Evolutionary conservation across 306 rosid genomes (phyloP).

Genomic region (Ormosia semicastrata): DNA sequence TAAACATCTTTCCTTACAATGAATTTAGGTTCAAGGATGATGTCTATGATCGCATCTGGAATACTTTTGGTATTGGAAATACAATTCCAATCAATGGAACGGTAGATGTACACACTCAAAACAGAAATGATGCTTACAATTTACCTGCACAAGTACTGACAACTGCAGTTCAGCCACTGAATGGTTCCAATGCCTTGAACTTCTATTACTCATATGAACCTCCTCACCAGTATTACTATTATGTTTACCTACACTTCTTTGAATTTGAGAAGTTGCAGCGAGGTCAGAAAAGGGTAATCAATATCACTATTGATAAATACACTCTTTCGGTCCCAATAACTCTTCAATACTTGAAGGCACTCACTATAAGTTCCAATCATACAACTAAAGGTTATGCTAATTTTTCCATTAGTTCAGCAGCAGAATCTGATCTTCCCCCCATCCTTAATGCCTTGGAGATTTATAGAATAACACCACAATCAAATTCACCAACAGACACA

Average conservation of each 20-base stretch:
- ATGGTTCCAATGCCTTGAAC: background rate
- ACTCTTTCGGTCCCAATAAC: background rate
- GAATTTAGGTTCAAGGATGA: background rate
- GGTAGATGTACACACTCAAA: background rate
- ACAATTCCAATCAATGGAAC: background rate
- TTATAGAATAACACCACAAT: background rate
- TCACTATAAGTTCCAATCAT: background rate
- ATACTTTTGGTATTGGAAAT: too few relatives aligned
- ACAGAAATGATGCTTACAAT: slow-evolving; percentile 3
- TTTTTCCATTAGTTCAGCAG: background rate
- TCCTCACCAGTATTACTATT: background rate
- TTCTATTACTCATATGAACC: background rate
- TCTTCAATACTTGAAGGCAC: slow-evolving; percentile 23
- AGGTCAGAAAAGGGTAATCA: slow-evolving; percentile 30
- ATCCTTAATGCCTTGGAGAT: slow-evolving; percentile 44
- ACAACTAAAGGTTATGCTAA: background rate
- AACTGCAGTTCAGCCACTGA: slow-evolving; percentile 8
- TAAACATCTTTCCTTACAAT: background rate
- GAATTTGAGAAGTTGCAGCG: slow-evolving; percentile 32
- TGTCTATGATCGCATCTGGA: background rate
- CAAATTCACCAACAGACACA: background rate
- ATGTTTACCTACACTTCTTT: slow-evolving; percentile 34
- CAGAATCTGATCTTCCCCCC: slow-evolving; percentile 36
- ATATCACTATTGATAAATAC: background rate
- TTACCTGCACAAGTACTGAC: slow-evolving; percentile 12